Percentiles rank a stretch among this genome's conserved stretches.
Evolutionary conservation across 2,329 filamentous ascomycete species (phyloP).

Genomic region (Fusarium cyanostomum): DNA sequence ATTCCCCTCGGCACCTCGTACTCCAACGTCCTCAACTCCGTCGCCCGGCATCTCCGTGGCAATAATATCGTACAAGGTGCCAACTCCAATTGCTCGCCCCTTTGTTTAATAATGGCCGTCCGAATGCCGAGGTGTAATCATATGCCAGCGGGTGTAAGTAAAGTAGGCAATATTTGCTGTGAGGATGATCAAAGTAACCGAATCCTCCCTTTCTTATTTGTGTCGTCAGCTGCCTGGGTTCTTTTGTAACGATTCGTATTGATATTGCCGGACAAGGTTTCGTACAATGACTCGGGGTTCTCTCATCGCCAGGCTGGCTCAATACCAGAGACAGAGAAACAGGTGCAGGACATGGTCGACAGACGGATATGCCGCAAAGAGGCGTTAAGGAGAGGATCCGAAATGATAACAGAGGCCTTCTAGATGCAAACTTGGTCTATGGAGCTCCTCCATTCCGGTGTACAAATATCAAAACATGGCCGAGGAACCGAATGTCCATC

Average conservation of each 20-base stretch:
- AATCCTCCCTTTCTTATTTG: background rate
- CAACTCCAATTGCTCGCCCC: constrained; percentile 4
- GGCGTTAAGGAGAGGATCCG: constrained; percentile 9
- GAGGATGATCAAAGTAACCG: background rate
- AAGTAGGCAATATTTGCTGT: background rate
- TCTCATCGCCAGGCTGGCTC: background rate
- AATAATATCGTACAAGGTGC: constrained; percentile 14
- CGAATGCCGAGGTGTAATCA: background rate
- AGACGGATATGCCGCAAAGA: constrained; percentile 7
- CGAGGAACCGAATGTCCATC: constrained; percentile 18
- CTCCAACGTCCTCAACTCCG: constrained; percentile 32
- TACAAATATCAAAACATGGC: constrained; percentile 23
- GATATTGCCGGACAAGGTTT: background rate
- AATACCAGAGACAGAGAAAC: background rate
- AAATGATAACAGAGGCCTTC: constrained; percentile 33
- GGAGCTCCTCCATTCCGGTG: constrained; percentile 32
- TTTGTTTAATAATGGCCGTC: background rate
- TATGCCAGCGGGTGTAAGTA: background rate
- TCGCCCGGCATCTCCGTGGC: constrained; percentile 2
- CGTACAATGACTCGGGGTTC: background rate
- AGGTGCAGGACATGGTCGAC: constrained; percentile 2
- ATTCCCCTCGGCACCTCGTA: constrained; percentile 14
- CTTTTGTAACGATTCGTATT: constrained; percentile 7
- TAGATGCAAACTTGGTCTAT: constrained; percentile 40
- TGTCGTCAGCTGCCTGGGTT: background rate